These are phyloP conservation scores for Starmerella bacillaris DNA, from an alignment of 805 yeast genomes.

Conservation along the genomic window DNA sequence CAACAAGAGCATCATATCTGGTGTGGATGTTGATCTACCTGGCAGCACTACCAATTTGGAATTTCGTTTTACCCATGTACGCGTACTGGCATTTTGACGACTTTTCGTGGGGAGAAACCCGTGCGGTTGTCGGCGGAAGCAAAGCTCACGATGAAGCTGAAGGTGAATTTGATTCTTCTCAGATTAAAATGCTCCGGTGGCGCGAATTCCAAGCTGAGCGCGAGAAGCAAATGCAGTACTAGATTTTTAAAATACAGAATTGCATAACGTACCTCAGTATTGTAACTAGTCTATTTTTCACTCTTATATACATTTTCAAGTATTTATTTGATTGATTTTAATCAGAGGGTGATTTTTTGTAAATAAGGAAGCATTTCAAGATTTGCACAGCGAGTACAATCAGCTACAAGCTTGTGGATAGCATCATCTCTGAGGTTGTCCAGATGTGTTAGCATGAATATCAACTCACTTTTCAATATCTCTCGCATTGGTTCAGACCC, in stretches of 20 bases:
- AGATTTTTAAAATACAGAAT: too few relatives aligned
- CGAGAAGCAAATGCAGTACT: too few relatives aligned
- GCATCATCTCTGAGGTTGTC: background rate
- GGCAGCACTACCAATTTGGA: constrained; percentile 82
- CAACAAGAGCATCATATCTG: constrained; percentile 52
- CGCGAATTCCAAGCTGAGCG: constrained; percentile 75
- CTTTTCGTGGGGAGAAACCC: constrained; percentile 90
- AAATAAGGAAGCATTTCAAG: background rate
- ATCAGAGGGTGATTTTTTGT: background rate
- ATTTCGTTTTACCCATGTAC: constrained; percentile 67
- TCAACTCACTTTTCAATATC: constrained; percentile 46
- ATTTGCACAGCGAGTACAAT: background rate
- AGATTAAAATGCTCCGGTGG: constrained; percentile 85
- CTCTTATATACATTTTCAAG: too few relatives aligned
- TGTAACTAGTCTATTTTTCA: too few relatives aligned
- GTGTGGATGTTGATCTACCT: constrained; percentile 66
- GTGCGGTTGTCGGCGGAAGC: constrained; percentile 56
- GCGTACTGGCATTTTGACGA: constrained; percentile 93
- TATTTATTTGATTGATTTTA: too few relatives aligned
- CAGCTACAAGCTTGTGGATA: background rate
- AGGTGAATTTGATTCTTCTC: constrained; percentile 83
- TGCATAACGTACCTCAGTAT: too few relatives aligned
- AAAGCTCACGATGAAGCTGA: constrained; percentile 50
- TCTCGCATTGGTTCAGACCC: constrained; percentile 48
- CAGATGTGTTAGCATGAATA: constrained; percentile 17